Evolutionary conservation across 108 stramenopile species (phyloP).

Genomic region (Pelagomonas calceolata): DNA sequence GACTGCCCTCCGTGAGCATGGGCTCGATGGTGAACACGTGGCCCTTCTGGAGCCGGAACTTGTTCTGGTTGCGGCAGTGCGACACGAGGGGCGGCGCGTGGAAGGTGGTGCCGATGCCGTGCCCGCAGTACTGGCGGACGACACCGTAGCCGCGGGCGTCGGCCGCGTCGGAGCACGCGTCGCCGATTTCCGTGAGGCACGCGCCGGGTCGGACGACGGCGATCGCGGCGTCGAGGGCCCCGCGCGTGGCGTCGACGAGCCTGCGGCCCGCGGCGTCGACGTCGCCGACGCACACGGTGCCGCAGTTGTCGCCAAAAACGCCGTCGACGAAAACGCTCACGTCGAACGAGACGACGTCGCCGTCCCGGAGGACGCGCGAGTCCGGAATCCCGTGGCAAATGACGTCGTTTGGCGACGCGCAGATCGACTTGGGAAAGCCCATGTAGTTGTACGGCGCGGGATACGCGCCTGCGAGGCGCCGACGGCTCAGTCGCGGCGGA

Average conservation of each 20-base stretch:
- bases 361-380: conserved; percentile 49
- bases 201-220: conserved; percentile 43
- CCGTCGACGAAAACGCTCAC: conserved; percentile 71
- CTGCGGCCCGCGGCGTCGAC: background rate
- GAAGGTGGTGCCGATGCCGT: conserved; percentile 79
- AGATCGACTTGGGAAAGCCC: conserved; percentile 90
- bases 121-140: conserved; percentile 77
- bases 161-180: conserved; percentile 18
- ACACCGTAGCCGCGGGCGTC: conserved; percentile 34
- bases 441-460: conserved; percentile 66
- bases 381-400: conserved; percentile 95
- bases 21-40: conserved; percentile 95
- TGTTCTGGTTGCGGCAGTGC: conserved; percentile 76
- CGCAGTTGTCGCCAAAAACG: conserved; percentile 93
- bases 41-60: conserved; percentile 42
- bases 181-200: conserved; percentile 73
- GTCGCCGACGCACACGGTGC: conserved; percentile 61
- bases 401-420: conserved; percentile 88
- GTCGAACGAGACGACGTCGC: conserved; percentile 91
- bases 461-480: conserved; percentile 36
- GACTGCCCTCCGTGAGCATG: conserved; percentile 75
- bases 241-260: conserved; percentile 35
- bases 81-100: conserved; percentile 78
- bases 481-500: too few species aligned
- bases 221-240: conserved; percentile 63